These are phyloP conservation scores for Clavaria fumosa DNA, from an alignment of 768 basidiomycete genomes.

Conservation along the genomic window DNA sequence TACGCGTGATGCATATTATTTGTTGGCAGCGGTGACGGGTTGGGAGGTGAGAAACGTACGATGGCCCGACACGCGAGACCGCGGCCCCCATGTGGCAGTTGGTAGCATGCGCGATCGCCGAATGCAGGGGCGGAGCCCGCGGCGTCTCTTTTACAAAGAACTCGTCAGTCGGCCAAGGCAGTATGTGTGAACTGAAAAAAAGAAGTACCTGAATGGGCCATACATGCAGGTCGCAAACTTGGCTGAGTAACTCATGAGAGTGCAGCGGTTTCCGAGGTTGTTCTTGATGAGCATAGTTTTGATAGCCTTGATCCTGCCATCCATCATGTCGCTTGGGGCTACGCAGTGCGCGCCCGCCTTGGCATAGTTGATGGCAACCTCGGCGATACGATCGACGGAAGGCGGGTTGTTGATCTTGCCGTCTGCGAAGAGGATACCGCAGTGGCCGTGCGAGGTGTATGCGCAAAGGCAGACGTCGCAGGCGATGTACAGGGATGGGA, in stretches of 20 bases:
- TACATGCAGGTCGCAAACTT: constrained; percentile 95
- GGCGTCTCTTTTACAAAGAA: constrained; percentile 53
- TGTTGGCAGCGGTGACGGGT: too few species aligned
- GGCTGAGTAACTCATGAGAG: constrained; percentile 93
- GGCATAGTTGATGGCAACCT: constrained; percentile 88
- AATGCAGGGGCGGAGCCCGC: constrained; percentile 92
- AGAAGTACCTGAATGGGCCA: constrained; percentile 79
- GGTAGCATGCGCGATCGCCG: constrained; percentile 95
- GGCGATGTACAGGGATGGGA: constrained; percentile 78
- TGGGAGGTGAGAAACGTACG: too few species aligned
- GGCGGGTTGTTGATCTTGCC: constrained; percentile 64
- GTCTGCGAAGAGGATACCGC: constrained; percentile 63
- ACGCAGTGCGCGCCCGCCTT: constrained; percentile 95
- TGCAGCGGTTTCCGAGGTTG: constrained; percentile 76
- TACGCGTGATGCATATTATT: not conserved
- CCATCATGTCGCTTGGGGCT: constrained; percentile 99
- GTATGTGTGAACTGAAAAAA: not conserved
- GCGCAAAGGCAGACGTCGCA: constrained; percentile 98
- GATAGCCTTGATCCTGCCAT: constrained; percentile 82
- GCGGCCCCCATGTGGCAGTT: constrained; percentile 77
- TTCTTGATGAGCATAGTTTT: constrained; percentile 73
- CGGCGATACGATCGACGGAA: constrained; percentile 76
- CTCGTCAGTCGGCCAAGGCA: not conserved
- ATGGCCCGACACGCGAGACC: constrained; percentile 90
- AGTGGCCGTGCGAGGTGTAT: constrained; percentile 97